phyloP scores from a whole-genome alignment of 2,329 filamentous ascomycete genomes.

The Graphiopsis chlorocephala region DNA sequence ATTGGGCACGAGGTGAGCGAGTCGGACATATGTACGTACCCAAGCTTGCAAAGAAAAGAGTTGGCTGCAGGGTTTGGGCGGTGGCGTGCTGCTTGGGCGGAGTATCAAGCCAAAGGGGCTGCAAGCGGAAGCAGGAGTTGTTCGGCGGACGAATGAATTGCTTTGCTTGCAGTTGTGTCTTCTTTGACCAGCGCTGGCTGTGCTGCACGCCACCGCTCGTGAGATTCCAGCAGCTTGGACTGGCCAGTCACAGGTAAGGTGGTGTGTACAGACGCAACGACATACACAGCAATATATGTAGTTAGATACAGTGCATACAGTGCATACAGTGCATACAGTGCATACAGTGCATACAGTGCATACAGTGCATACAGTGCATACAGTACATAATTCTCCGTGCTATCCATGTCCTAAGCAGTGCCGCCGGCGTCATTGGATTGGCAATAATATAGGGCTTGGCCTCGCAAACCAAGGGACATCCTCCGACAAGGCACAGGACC shows the following conservation, averaged over 20 bases:
- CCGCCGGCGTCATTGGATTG: slow-evolving; percentile 1
- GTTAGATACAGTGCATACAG: too few relatives aligned
- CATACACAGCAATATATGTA: background rate
- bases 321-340: background rate
- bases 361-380: too few relatives aligned
- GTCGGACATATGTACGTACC: too few relatives aligned
- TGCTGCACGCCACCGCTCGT: slow-evolving; percentile 1
- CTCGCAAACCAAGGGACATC: background rate
- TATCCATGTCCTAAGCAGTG: background rate
- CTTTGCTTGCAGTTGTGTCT: background rate
- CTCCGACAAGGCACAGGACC: background rate
- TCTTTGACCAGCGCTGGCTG: background rate
- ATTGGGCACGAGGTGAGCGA: background rate
- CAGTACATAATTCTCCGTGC: background rate
- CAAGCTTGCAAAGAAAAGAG: background rate
- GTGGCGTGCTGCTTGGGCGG: background rate
- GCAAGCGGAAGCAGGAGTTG: background rate
- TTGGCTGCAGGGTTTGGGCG: background rate
- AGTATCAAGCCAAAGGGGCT: background rate
- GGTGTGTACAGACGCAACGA: background rate
- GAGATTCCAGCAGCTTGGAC: background rate
- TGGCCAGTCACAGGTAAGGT: background rate
- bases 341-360: background rate
- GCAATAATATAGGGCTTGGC: background rate
- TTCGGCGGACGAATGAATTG: background rate